Base-by-base conservation (phyloP, 164 flowering plant genomes). In the Aristolochia californica region DNA sequence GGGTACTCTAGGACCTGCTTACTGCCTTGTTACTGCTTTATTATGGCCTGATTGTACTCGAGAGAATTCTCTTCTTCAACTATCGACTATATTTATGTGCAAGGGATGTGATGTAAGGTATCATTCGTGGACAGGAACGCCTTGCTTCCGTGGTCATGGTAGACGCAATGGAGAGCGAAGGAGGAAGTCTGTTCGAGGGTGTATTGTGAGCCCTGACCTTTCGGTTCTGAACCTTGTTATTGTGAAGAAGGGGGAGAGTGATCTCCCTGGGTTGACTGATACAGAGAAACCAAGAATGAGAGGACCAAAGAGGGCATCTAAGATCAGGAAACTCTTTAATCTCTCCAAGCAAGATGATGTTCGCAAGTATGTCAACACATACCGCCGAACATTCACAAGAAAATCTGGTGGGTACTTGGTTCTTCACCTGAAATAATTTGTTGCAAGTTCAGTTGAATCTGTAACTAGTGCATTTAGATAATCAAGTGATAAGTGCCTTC, bases 261-360 rank as follows among this genome's bases (percentile, higher is more conserved):
- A 82, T 58, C 79, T 82, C 23, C 84, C 88, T 50, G 88, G 88
- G 4, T 52, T 82, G 53, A 82, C 88, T 15, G 83, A 80, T 57
- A 70, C 66, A 13, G 84, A 82, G 76, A 80, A 80, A 48, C 88
- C 88, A 22, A 78, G 84, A 48, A 80, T 78, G 84, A 78, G 88
- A 52, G 84, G 88, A 55, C 88, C 84, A 26, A 82, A 82, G 74
- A 82, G 84, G 62, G 84, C 85, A 50, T 75, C 85, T 5, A 83
- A 83, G 74, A 80, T 83, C 70, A 56, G 88, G 43, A 83, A 80
- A 54, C 78, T 80, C 53, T 83, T 83, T 61, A 79, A 83, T 69
- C 81, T 83, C 18, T 72, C 82, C 40, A 78, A 80, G 64, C 77
- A 80, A 43, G 83, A 83, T 67, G 85, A 83, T 73, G 88, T 83